Evolutionary conservation across 78 protist species (phyloP).

Genomic region (Emiliania huxleyi): DNA sequence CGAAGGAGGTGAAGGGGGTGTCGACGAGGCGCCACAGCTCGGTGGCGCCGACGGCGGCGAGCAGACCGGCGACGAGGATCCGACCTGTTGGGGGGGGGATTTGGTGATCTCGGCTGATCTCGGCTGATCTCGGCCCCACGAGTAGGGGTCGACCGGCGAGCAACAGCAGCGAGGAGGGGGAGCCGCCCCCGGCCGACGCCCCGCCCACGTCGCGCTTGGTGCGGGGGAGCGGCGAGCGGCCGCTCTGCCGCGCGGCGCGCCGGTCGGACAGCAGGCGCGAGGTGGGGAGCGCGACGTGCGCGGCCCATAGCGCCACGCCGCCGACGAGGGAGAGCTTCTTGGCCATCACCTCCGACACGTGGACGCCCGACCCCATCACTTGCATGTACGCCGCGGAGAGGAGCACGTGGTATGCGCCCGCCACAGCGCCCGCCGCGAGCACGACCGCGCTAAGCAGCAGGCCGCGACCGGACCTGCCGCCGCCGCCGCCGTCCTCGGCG

Average conservation of each 20-base stretch:
- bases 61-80: neutral
- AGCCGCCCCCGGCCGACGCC: too few species aligned
- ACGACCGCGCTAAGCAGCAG: too few species aligned
- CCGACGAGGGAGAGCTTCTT: neutral
- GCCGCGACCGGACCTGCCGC: too few species aligned
- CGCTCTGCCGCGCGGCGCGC: too few species aligned
- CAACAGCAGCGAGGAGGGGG: too few species aligned
- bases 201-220: neutral
- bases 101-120: too few species aligned
- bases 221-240: neutral
- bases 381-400: neutral
- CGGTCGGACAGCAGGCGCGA: too few species aligned
- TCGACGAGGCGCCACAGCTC: neutral
- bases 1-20: neutral
- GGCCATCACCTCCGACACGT: neutral
- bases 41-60: neutral
- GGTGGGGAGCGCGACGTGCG: neutral
- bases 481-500: too few species aligned
- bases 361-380: neutral
- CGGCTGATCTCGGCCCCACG: too few species aligned
- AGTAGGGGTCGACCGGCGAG: too few species aligned
- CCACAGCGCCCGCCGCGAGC: too few species aligned
- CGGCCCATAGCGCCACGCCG: neutral
- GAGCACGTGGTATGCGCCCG: neutral
- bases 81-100: too few species aligned